Conservation (phyloP, 1,284 basidiomycete genomes). For the Tremellales sp. region DNA sequence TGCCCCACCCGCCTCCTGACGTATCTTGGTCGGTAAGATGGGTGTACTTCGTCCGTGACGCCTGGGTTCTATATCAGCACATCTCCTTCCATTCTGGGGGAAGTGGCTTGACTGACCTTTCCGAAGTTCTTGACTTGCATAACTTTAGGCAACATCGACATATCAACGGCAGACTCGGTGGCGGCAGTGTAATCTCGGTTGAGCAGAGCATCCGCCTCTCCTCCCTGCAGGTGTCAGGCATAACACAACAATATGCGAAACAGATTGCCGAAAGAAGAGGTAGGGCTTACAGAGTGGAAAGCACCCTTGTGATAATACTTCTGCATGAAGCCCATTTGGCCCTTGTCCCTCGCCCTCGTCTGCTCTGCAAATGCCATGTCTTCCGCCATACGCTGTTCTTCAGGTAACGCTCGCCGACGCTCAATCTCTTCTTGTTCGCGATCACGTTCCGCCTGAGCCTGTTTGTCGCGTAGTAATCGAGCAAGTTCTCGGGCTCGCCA, state of each 20-base stretch:
- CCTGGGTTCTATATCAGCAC: slow-evolving; percentile 6
- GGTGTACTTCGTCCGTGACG: slow-evolving; percentile 64
- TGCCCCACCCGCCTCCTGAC: slow-evolving; percentile 70
- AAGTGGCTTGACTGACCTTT: slow-evolving; percentile 31
- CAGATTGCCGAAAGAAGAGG: neutral
- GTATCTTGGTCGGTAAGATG: slow-evolving; percentile 95
- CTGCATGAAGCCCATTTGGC: slow-evolving; percentile 86
- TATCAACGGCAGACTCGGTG: slow-evolving; percentile 79
- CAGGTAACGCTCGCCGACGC: slow-evolving; percentile 80
- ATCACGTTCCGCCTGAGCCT: slow-evolving; percentile 70
- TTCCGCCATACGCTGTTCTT: slow-evolving; percentile 83
- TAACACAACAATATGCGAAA: no score
- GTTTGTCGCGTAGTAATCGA: slow-evolving; percentile 86
- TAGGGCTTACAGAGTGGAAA: slow-evolving; percentile 74
- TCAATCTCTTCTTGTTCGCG: slow-evolving; percentile 86
- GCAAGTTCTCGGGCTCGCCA: slow-evolving; percentile 91
- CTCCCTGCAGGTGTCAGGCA: slow-evolving; percentile 57
- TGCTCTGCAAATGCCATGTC: slow-evolving; percentile 81
- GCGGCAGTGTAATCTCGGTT: slow-evolving; percentile 84
- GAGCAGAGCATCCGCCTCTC: slow-evolving; percentile 65
- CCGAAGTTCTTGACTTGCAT: slow-evolving; percentile 99
- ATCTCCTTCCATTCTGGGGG: neutral
- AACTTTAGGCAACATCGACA: slow-evolving; percentile 79
- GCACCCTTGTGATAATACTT: slow-evolving; percentile 99
- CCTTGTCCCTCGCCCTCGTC: slow-evolving; percentile 57